Base-by-base conservation (phyloP, 2,329 filamentous ascomycete genomes). In the Ceratocystis albifundus region DNA sequence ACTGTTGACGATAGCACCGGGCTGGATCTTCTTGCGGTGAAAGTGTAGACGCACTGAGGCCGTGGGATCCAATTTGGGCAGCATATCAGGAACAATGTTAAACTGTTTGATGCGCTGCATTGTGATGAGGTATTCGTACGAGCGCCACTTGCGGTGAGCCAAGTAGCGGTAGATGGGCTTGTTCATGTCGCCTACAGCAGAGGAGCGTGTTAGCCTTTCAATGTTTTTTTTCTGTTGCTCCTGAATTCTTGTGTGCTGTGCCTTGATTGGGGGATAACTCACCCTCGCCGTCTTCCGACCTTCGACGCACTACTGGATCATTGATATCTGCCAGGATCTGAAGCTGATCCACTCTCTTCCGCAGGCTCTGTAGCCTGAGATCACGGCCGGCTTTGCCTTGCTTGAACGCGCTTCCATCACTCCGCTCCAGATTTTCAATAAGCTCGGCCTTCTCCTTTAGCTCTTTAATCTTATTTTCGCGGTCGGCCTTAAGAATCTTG, bases 101-200 rank as follows among this genome's bases (percentile, higher is more conserved):
- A 97, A 88, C 75, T 96, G 90, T 62, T 83, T 79, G 72, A 97
- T 88, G 73, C 94, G 88, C 79, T 99, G 94, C 69, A 86, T 80
- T 69, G 95, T 83, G 69, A 97, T 78, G 71, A 85, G 84, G 71
- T 88, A 85, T 74, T 90, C 87, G 78, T 94, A 91, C 70, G 85
- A 81, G 71, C 87, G 86, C 94, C 94, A 99, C 79, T 95, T 91
- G 71, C 82, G 79, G 73, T 96, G 84, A 68, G 93, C 90, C 63
- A 97, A 87, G 76, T 89, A 84, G 70, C 93, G 89, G 80, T 99
- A 99, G 74, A 99, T 92, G 69, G 93, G 93, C 76, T 96, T 96
- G 79, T 84, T 87, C 90, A 97, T 93, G 76, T 97, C 91, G 70
- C 88, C 92, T 96, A 70, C 4, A 28, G 7, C 2, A 44, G 28